Conservation (phyloP, 768 basidiomycete species). For the Agaricus sinodeliciosus region DNA sequence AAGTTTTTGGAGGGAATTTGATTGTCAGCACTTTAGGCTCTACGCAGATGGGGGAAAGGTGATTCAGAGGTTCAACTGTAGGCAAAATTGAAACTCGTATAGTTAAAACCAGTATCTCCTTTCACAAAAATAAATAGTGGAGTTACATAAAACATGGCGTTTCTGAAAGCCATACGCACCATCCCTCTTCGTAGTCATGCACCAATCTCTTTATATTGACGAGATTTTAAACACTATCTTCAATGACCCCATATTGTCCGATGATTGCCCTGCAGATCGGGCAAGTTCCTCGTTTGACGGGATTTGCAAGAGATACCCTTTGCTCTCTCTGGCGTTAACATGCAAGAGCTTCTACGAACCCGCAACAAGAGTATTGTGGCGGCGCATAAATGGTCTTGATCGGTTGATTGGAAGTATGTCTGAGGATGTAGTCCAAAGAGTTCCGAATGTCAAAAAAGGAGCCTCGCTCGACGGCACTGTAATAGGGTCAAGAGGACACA, state of each 20-base stretch:
- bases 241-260: neutral
- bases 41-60: too few relatives aligned
- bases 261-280: neutral
- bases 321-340: conserved; percentile 1
- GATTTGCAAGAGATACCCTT: neutral
- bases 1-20: too few relatives aligned
- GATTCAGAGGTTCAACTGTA: too few relatives aligned
- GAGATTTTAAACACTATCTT: conserved; percentile 2
- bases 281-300: neutral
- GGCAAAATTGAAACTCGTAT: too few relatives aligned
- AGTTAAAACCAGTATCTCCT: too few relatives aligned
- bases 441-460: neutral
- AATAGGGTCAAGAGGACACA: neutral
- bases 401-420: neutral
- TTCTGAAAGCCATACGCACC: too few relatives aligned
- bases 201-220: neutral
- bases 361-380: neutral
- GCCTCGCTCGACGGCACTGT: neutral
- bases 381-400: neutral
- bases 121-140: too few relatives aligned
- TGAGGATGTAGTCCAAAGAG: neutral
- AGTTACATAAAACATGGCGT: too few relatives aligned
- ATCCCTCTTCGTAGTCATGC: neutral
- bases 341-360: conserved; percentile 4
- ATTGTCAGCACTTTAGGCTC: too few relatives aligned